Evolutionary conservation across 768 basidiomycete species (phyloP), one percentile per base, ranked within the genome.

Genomic region (Pleurotus giganteus): DNA sequence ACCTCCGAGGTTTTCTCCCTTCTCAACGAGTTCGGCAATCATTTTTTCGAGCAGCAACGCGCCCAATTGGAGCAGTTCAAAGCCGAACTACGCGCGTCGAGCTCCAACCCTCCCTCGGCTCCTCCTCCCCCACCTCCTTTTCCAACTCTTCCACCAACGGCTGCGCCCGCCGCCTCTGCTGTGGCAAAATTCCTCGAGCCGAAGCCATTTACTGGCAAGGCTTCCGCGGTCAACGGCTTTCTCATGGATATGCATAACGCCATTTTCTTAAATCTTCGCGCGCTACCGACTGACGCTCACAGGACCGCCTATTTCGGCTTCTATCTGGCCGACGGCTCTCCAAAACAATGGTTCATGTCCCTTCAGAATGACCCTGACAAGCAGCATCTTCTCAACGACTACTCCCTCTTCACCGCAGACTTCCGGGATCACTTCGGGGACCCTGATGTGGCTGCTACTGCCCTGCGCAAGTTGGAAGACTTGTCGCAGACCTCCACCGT

Each of bases 401-500:
- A 60, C 55, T 56, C 55, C 8, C 36, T 19, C 0, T 68, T 72
- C 31, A 29, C 68, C 15, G 50, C 44, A 2, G 61, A 51, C 2
- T 72, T 74, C 41, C 47, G 60, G 19, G 47, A 53, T 24, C 68
- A 65, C 34, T 74, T 73, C 53, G 61, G 60, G 2, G 65, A 69
- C 43, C 54, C 63, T 27, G 62, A 69, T 47, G 55, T 62, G 5
- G 62, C 64, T 27, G 61, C 62, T 13, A 62, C 63, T 13, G 63
- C 69, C 26, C 53, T 65, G 13, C 55, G 55, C 21, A 66, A 69
- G 52, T 53, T 73, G 39, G 61, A 67, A 23, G 49, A 52, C 9
- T 67, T 74, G 21, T 57, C 58, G 37, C 72, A 74, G 53, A 67
- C 67, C 26, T 61, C 65, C 11, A 66, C 70, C 0, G 57, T 59